A percentile compares a stretch with the other conserved stretches of the same genome.
phyloP scores from a whole-genome alignment of 805 yeast genomes.

The Brettanomyces custersianus region DNA sequence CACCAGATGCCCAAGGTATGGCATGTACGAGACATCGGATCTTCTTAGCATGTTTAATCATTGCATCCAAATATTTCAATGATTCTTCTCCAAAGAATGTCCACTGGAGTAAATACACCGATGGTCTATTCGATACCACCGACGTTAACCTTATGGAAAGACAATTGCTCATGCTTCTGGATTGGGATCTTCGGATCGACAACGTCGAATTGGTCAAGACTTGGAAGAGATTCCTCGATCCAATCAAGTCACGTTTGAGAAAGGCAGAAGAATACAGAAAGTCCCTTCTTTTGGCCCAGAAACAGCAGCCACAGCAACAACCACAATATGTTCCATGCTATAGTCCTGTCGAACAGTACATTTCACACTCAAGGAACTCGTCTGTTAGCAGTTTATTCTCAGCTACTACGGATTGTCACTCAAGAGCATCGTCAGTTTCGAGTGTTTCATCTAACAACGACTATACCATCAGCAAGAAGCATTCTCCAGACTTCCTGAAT shows the following conservation, averaged over 20 bases:
- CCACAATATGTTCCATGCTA: constrained; percentile 6
- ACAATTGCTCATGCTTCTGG: constrained; percentile 55
- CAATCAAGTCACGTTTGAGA: constrained; percentile 33
- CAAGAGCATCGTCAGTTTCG: constrained; percentile 25
- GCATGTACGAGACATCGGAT: constrained; percentile 78
- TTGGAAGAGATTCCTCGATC: constrained; percentile 39
- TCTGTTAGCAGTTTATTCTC: constrained; percentile 1
- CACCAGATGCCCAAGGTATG: constrained; percentile 64
- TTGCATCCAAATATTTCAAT: constrained; percentile 67
- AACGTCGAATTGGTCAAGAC: constrained; percentile 34
- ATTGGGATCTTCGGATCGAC: constrained; percentile 56
- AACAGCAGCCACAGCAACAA: constrained; percentile 22
- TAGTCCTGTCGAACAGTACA: constrained; percentile 1
- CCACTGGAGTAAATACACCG: constrained; percentile 76
- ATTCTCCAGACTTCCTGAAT: too few species aligned
- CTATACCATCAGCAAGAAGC: too few species aligned
- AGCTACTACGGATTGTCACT: constrained; percentile 10
- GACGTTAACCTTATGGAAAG: constrained; percentile 79
- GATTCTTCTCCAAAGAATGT: constrained; percentile 71
- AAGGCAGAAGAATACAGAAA: constrained; percentile 23
- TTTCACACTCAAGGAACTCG: constrained; percentile 1
- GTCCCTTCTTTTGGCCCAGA: constrained; percentile 21
- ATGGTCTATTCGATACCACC: constrained; percentile 55
- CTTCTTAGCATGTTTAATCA: constrained; percentile 62
- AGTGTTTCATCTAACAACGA: constrained; percentile 9